Conservation (phyloP, 2,329 filamentous ascomycete genomes). For the Anisogramma anomala region DNA sequence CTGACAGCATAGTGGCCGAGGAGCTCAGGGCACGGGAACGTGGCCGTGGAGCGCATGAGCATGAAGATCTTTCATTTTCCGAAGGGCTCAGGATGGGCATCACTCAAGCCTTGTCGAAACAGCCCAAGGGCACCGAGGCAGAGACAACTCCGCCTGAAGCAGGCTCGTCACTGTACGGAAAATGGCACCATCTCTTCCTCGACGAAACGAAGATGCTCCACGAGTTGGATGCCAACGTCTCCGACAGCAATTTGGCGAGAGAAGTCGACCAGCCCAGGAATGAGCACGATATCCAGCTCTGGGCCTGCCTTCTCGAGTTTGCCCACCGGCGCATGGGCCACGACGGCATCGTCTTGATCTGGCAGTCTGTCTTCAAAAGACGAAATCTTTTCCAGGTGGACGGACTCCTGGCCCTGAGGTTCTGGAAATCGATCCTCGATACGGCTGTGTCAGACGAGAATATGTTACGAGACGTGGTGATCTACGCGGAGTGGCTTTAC, state of each 20-base stretch:
- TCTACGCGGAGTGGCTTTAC: conserved; percentile 33
- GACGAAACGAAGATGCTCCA: conserved; percentile 19
- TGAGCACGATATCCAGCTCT: conserved; percentile 21
- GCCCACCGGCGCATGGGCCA: conserved; percentile 18
- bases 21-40: conserved; percentile 3
- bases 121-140: background rate
- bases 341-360: conserved; percentile 19
- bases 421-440: conserved; percentile 24
- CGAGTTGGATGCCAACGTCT: conserved; percentile 18
- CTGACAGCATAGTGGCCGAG: conserved; percentile 5
- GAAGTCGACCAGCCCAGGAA: conserved; percentile 20
- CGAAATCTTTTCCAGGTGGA: conserved; percentile 18
- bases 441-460: conserved; percentile 23
- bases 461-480: conserved; percentile 25
- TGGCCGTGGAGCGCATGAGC: background rate
- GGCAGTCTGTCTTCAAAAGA: conserved; percentile 19
- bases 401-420: conserved; percentile 17
- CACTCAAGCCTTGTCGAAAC: conserved; percentile 1
- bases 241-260: conserved; percentile 2
- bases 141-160: conserved; percentile 2
- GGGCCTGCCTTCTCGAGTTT: conserved; percentile 23
- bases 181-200: conserved; percentile 19
- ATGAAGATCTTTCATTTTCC: conserved; percentile 8
- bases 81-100: conserved; percentile 9
- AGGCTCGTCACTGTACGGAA: conserved; percentile 16